Percentiles rank a stretch among this genome's conserved stretches.
These are phyloP conservation scores for Myriosclerotinia curreyana DNA, from an alignment of 2,329 filamentous ascomycete species.

Conservation along the genomic window DNA sequence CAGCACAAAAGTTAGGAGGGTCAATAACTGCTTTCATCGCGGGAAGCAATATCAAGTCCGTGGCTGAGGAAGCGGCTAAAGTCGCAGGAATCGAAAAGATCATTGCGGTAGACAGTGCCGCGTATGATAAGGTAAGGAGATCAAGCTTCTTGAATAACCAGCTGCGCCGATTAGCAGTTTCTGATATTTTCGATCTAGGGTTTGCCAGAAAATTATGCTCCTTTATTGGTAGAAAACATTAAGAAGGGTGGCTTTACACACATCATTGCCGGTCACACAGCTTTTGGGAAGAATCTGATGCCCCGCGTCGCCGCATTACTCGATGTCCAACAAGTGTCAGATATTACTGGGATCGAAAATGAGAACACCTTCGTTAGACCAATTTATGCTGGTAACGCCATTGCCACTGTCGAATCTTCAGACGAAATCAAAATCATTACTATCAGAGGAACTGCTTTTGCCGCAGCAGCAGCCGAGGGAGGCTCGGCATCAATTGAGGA, in stretches of 20 bases:
- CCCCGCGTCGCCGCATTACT: slow-evolving; percentile 88
- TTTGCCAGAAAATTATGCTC: slow-evolving; percentile 91
- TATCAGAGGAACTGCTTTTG: slow-evolving; percentile 88
- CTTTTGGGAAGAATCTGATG: slow-evolving; percentile 93
- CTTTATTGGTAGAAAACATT: slow-evolving; percentile 90
- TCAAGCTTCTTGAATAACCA: not conserved
- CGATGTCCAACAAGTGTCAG: slow-evolving; percentile 89
- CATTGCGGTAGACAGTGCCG: slow-evolving; percentile 79
- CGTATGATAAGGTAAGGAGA: slow-evolving; percentile 77
- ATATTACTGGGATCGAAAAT: slow-evolving; percentile 80
- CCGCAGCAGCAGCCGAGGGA: slow-evolving; percentile 66
- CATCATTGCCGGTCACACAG: slow-evolving; percentile 84
- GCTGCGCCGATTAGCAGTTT: not conserved
- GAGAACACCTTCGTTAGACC: slow-evolving; percentile 95
- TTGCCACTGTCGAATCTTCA: slow-evolving; percentile 88
- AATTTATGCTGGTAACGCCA: slow-evolving; percentile 97
- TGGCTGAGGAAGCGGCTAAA: slow-evolving; percentile 82
- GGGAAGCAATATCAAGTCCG: slow-evolving; percentile 69
- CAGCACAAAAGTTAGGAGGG: slow-evolving; percentile 82
- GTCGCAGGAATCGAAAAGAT: slow-evolving; percentile 90
- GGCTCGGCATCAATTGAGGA: slow-evolving; percentile 76
- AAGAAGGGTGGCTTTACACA: slow-evolving; percentile 94
- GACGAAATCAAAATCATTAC: slow-evolving; percentile 87
- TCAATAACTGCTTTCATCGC: slow-evolving; percentile 84
- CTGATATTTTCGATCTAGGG: slow-evolving; percentile 51